phyloP scores from a whole-genome alignment of 2,329 filamentous ascomycete species.

The Phaeosphaeria sp. region DNA sequence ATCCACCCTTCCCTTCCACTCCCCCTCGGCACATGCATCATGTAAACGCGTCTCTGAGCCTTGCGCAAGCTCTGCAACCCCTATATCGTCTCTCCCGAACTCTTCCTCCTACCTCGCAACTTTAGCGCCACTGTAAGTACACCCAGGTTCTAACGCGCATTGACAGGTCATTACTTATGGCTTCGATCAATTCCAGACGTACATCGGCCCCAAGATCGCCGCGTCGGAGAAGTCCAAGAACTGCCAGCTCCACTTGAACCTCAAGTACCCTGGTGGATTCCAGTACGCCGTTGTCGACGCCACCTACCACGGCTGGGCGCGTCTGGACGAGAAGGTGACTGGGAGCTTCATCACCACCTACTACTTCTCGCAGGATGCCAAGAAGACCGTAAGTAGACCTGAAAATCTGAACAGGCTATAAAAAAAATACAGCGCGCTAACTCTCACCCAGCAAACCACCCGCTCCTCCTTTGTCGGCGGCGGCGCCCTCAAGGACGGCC shows the following conservation, averaged over 20 bases:
- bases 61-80: background rate
- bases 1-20: background rate
- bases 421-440: too few relatives aligned
- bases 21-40: background rate
- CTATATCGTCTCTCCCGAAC: conserved; percentile 2
- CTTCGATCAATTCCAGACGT: conserved; percentile 44
- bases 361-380: conserved; percentile 46
- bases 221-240: conserved; percentile 42
- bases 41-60: background rate
- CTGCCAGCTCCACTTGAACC: conserved; percentile 46
- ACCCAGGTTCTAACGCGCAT: background rate
- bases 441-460: conserved; percentile 21
- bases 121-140: background rate
- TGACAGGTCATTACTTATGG: conserved; percentile 42
- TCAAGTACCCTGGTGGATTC: conserved; percentile 49
- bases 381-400: conserved; percentile 35
- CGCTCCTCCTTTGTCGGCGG: conserved; percentile 37
- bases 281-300: conserved; percentile 45
- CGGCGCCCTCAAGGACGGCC: conserved; percentile 47
- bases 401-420: too few relatives aligned
- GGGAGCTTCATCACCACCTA: conserved; percentile 45
- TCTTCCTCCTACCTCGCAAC: conserved; percentile 1
- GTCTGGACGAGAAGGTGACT: conserved; percentile 41
- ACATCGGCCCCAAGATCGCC: conserved; percentile 39
- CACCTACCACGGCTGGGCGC: conserved; percentile 47